Conservation (phyloP, 805 yeast genomes). For the Myxozyma sirexii region DNA sequence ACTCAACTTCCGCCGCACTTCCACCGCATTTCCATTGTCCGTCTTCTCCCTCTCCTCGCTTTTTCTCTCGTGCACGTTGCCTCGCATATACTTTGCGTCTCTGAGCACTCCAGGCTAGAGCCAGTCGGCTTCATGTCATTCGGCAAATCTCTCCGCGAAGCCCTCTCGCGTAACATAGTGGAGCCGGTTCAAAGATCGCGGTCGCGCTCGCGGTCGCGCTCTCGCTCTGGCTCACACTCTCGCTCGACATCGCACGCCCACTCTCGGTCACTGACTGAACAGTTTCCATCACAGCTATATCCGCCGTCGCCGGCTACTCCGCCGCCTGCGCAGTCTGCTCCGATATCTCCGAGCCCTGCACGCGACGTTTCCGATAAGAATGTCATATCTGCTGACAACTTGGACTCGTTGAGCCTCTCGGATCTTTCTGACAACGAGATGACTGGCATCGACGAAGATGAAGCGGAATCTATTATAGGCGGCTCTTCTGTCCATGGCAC, state of each 20-base stretch:
- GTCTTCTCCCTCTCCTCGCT: too few species aligned
- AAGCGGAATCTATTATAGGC: constrained; percentile 12
- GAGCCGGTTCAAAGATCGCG: neutral
- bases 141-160: constrained; percentile 3
- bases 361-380: neutral
- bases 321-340: neutral
- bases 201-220: constrained; percentile 2
- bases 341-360: neutral
- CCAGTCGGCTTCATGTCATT: too few species aligned
- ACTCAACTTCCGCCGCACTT: too few species aligned
- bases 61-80: too few species aligned
- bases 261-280: neutral
- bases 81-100: too few species aligned
- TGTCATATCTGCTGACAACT: neutral
- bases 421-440: neutral
- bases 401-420: neutral
- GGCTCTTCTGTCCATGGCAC: constrained; percentile 6
- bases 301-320: neutral
- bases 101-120: too few species aligned
- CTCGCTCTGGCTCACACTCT: neutral
- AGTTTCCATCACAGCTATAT: neutral
- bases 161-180: constrained; percentile 1
- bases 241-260: neutral
- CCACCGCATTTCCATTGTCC: too few species aligned
- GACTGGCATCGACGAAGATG: constrained; percentile 1